Evolutionary conservation across 163 green algal genomes (phyloP).

Genomic region (Scenedesmus sp.): DNA sequence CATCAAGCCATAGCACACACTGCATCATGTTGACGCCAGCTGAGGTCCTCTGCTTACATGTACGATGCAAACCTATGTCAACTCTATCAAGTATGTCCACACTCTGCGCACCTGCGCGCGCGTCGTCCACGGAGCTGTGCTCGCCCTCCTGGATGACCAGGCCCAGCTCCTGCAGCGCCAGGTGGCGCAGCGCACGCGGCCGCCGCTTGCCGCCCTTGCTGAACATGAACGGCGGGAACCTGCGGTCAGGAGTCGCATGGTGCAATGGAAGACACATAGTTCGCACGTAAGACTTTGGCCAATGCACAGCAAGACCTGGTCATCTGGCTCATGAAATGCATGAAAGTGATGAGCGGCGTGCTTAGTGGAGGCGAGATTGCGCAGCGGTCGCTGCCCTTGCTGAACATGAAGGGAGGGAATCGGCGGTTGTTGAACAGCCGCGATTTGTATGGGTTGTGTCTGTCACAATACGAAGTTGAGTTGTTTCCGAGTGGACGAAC

Average conservation of each 20-base stretch:
- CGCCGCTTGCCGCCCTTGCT: constrained; percentile 52
- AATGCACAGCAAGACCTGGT: neutral
- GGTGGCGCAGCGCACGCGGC: constrained; percentile 71
- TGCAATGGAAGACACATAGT: neutral
- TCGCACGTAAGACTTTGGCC: neutral
- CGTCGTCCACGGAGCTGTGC: constrained; percentile 94
- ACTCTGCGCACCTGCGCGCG: constrained; percentile 64
- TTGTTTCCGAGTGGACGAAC: too few species aligned
- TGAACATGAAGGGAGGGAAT: neutral
- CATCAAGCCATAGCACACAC: too few species aligned
- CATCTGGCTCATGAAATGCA: neutral
- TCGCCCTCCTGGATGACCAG: constrained; percentile 87
- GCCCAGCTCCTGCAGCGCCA: constrained; percentile 82
- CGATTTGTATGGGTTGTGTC: too few species aligned
- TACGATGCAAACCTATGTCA: too few species aligned
- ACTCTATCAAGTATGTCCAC: neutral
- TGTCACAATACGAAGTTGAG: too few species aligned
- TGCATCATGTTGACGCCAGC: too few species aligned
- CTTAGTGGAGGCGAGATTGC: neutral
- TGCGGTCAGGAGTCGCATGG: neutral
- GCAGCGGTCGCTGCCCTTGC: neutral
- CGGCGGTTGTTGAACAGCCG: neutral
- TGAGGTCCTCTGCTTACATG: too few species aligned
- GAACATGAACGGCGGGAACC: constrained; percentile 85
- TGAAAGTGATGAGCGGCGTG: neutral